Evolutionary conservation across 345 rosid genomes (phyloP), one percentile per base, ranked within the genome.

Genomic region (Euclidium syriacum): DNA sequence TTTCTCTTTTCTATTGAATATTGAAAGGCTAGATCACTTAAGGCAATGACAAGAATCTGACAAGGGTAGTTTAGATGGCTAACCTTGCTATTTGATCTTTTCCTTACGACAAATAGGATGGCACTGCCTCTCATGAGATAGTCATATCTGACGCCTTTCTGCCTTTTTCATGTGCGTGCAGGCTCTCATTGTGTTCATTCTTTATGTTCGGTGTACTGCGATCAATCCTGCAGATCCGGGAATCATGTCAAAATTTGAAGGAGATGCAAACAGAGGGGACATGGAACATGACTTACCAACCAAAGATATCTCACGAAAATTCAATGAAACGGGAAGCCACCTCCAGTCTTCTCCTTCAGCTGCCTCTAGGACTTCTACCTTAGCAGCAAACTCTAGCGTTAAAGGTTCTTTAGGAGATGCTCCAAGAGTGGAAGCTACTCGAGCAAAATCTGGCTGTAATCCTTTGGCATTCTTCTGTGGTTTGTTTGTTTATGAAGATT

Each of bases 171-270:
- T 64, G 72, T 65, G 12, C 35, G 59, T 82, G 72, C 88, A 94
- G 97, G 99, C 82, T 25, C 81, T 94, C 49, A 77, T 85, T 43
- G 99, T 90, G 52, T 94, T 94, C 47, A 73, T 94, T 71, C 87
- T 94, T 8, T 94, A 94, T 81, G 96, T 87, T 64, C 91, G 97
- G 12, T 87, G 95, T 77, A 94, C 99, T 65, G 99, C 97, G 33
- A 90, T 94, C 47, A 94, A 94, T 75, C 99, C 97, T 33, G 99
- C 97, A n/a, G 99, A 94, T 84, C 99, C 99, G 46, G 95, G 97
- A 18, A 94, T 94, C 64, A 90, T 90, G 96, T 79, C 83, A 2
- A 90, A 81, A 40, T 94, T 94, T 62, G 70, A 77, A 33, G 43
- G 72, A 9, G 67, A 61, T 18, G 60, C 73, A 40, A 58, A 57